These are phyloP conservation scores for Cladophialophora immunda DNA, from an alignment of 2,329 filamentous ascomycete species.

Conservation along the genomic window DNA sequence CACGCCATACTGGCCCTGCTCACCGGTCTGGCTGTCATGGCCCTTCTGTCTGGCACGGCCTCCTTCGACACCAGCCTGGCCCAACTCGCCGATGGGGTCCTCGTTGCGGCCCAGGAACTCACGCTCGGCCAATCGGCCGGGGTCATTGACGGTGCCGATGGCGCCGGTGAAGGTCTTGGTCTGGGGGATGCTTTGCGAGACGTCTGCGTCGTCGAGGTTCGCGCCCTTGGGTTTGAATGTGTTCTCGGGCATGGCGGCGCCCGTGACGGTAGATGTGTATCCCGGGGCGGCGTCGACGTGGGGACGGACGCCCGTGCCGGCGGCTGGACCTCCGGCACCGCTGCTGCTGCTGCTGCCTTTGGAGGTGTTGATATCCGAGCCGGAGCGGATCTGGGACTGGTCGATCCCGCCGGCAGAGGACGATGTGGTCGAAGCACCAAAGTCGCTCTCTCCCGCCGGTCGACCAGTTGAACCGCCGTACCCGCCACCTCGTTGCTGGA, in stretches of 20 bases:
- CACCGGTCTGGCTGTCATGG: slow-evolving; percentile 33
- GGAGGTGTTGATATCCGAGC: not conserved
- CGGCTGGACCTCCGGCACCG: not conserved
- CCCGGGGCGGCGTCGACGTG: slow-evolving; percentile 40
- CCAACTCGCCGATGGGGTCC: slow-evolving; percentile 29
- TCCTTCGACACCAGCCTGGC: slow-evolving; percentile 40
- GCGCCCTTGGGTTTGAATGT: slow-evolving; percentile 60
- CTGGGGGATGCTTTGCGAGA: slow-evolving; percentile 42
- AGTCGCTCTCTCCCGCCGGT: slow-evolving; percentile 26
- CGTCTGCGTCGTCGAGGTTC: slow-evolving; percentile 58
- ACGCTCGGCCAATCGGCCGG: slow-evolving; percentile 58
- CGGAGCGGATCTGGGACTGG: slow-evolving; percentile 38
- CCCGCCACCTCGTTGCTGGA: slow-evolving; percentile 38
- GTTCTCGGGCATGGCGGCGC: slow-evolving; percentile 38
- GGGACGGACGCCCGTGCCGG: slow-evolving; percentile 17
- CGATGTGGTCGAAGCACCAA: slow-evolving; percentile 27
- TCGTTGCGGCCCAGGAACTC: slow-evolving; percentile 45
- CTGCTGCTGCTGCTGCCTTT: not conserved
- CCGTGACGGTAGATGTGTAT: slow-evolving; percentile 38
- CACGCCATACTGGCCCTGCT: slow-evolving; percentile 30
- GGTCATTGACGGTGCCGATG: slow-evolving; percentile 65
- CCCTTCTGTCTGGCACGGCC: slow-evolving; percentile 41
- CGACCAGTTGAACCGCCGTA: slow-evolving; percentile 8
- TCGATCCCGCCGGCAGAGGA: slow-evolving; percentile 32
- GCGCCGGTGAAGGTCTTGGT: slow-evolving; percentile 63